Percentiles rank a stretch among this genome's conserved stretches.
Conservation (phyloP, 2,329 filamentous ascomycete genomes). For the Aspergillus luchuensis region DNA sequence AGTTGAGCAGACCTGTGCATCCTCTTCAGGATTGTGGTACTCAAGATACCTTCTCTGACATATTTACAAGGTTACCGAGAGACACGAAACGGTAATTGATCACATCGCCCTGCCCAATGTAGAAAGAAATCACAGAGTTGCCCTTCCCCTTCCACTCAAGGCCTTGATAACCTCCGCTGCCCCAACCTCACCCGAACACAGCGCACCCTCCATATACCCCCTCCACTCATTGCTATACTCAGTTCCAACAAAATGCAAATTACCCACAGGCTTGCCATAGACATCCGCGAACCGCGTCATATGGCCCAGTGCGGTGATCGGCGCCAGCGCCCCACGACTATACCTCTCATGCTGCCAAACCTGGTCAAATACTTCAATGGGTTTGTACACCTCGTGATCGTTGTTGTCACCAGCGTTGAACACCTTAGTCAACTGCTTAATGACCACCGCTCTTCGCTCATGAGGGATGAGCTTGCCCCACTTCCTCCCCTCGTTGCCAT, state of each 20-base stretch:
- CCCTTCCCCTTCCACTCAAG: neutral
- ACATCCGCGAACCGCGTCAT: conserved; percentile 28
- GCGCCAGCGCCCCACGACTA: conserved; percentile 42
- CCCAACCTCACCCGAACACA: conserved; percentile 53
- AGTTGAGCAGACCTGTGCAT: no score
- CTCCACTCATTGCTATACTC: conserved; percentile 57
- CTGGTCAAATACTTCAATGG: conserved; percentile 35
- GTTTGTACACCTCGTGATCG: conserved; percentile 38
- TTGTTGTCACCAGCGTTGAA: conserved; percentile 25
- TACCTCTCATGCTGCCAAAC: conserved; percentile 15
- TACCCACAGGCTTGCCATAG: conserved; percentile 32
- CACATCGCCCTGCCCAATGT: no score
- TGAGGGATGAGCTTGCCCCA: conserved; percentile 36
- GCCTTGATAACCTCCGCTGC: conserved; percentile 37
- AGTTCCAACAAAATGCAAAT: conserved; percentile 57
- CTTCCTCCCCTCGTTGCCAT: conserved; percentile 36
- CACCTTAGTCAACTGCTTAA: conserved; percentile 35
- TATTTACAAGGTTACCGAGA: no score
- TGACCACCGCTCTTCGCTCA: conserved; percentile 21
- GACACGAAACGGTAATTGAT: no score
- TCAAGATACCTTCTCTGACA: no score
- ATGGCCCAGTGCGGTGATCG: conserved; percentile 28
- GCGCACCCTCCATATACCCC: conserved; percentile 62
- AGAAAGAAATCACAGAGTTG: neutral
- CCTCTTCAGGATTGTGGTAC: no score